Conservation (phyloP, 306 rosid genomes). For the Prunus dulcis region DNA sequence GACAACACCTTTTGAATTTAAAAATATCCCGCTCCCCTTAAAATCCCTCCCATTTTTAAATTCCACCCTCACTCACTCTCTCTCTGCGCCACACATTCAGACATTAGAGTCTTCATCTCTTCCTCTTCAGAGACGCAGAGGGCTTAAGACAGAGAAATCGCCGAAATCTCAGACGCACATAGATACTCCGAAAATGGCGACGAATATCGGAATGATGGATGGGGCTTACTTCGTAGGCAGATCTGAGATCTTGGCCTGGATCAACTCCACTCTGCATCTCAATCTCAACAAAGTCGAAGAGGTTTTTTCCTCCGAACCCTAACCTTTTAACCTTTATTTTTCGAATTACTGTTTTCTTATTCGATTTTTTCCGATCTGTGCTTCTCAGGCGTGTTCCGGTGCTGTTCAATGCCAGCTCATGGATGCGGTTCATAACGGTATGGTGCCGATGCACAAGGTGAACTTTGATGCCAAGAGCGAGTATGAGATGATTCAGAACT, state of each 20-base stretch:
- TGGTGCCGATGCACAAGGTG: conserved; percentile 96
- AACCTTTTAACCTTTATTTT: not conserved
- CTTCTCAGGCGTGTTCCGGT: conserved; percentile 74
- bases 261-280: conserved; percentile 88
- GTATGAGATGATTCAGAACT: conserved; percentile 98
- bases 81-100: not conserved
- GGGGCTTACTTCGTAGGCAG: conserved; percentile 92
- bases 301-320: conserved; percentile 29
- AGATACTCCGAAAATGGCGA: conserved; percentile 51
- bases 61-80: conserved; percentile 6
- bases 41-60: conserved; percentile 25
- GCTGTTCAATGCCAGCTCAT: conserved; percentile 94
- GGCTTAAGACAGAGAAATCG: not conserved
- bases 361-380: not conserved
- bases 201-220: conserved; percentile 93
- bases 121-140: not conserved
- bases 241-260: conserved; percentile 91
- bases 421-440: conserved; percentile 86
- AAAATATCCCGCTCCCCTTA: conserved; percentile 55
- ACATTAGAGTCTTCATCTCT: too few species aligned
- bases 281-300: conserved; percentile 87
- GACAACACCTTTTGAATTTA: conserved; percentile 27
- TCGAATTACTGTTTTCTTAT: not conserved
- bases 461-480: conserved; percentile 91
- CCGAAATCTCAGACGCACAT: not conserved